phyloP scores from a whole-genome alignment of 1,284 basidiomycete species.

The Ganoderma lingzhi region DNA sequence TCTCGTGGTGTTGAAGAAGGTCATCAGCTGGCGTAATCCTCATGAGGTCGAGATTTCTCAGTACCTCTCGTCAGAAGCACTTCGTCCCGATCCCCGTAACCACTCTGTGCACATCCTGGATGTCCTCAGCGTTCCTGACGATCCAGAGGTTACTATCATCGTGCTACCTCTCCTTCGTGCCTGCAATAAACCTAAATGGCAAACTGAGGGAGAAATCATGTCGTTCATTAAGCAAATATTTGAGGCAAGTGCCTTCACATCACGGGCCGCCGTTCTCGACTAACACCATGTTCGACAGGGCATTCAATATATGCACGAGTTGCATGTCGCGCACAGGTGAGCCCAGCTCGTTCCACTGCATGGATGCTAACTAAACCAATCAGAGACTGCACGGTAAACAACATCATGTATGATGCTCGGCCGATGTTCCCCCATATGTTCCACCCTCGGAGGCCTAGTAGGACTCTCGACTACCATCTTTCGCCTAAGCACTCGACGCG shows the following conservation, averaged over 20 bases:
- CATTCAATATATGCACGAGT: too few relatives aligned
- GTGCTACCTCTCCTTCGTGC: conserved; percentile 37
- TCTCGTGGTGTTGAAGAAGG: conserved; percentile 22
- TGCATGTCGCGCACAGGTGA: too few relatives aligned
- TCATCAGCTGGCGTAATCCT: not conserved
- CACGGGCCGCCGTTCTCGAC: too few relatives aligned
- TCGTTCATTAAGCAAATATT: conserved; percentile 34
- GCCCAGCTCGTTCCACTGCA: too few relatives aligned
- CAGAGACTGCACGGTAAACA: conserved; percentile 41
- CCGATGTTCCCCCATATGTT: conserved; percentile 19
- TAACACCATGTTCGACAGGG: too few relatives aligned
- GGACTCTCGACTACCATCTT: not conserved
- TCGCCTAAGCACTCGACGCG: conserved; percentile 39
- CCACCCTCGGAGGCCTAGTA: conserved; percentile 29
- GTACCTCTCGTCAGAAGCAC: conserved; percentile 16
- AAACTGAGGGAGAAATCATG: conserved; percentile 32
- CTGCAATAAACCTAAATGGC: conserved; percentile 29
- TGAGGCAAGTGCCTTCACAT: conserved; percentile 24
- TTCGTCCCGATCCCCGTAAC: conserved; percentile 35
- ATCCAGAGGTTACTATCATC: conserved; percentile 20
- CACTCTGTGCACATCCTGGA: conserved; percentile 41
- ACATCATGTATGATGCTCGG: conserved; percentile 11
- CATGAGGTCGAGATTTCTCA: conserved; percentile 31
- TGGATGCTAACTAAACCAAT: too few relatives aligned
- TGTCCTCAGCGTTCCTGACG: conserved; percentile 17